These are phyloP conservation scores for Septoria petroselini DNA, from an alignment of 2,329 filamentous ascomycete genomes.

Conservation along the genomic window DNA sequence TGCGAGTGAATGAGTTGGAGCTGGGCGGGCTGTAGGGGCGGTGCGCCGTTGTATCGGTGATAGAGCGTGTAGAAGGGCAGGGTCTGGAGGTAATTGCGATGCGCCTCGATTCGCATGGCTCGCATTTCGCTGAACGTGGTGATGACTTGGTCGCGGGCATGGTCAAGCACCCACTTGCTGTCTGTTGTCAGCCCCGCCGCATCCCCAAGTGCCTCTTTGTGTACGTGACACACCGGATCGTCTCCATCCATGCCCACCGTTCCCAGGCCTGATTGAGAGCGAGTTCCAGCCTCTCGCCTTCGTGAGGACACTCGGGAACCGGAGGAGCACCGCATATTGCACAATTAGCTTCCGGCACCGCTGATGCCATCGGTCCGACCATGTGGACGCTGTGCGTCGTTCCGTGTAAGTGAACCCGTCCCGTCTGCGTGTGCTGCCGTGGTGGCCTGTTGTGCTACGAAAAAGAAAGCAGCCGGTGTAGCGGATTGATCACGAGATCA, in stretches of 20 bases:
- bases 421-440: conserved; percentile 3
- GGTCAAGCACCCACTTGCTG: conserved; percentile 48
- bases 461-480: conserved; percentile 6
- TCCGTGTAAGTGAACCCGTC: conserved; percentile 1
- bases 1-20: conserved; percentile 48
- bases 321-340: conserved; percentile 38
- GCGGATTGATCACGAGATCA: conserved; percentile 8
- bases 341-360: conserved; percentile 36
- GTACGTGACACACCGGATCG: conserved; percentile 30
- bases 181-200: background rate
- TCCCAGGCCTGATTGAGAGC: conserved; percentile 36
- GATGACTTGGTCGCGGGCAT: conserved; percentile 47
- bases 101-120: conserved; percentile 42
- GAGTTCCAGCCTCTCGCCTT: conserved; percentile 35
- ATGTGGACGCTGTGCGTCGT: conserved; percentile 17
- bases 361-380: conserved; percentile 25
- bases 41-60: conserved; percentile 45
- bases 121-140: conserved; percentile 44
- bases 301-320: conserved; percentile 37
- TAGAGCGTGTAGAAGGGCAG: conserved; percentile 49
- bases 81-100: conserved; percentile 44
- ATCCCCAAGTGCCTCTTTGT: background rate
- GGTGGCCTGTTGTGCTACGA: conserved; percentile 8
- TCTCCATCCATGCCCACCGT: conserved; percentile 31
- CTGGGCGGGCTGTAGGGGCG: conserved; percentile 43